Evolutionary conservation across 208 protist species (phyloP), one percentile per base, ranked within the genome.

Genomic region (Acanthamoeba quina): DNA sequence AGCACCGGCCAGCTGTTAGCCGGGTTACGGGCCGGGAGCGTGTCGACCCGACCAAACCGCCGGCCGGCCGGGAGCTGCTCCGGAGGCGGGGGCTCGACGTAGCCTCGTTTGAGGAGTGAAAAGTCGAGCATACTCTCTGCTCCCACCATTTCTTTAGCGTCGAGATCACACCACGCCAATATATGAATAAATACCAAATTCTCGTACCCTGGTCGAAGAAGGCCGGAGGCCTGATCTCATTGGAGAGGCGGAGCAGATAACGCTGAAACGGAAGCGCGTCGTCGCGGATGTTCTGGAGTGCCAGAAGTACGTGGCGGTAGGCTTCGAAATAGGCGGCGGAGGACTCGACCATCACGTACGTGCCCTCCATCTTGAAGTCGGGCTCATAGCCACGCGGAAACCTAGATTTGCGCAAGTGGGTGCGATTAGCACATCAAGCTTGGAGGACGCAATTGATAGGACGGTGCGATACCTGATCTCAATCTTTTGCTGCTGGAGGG

Each of bases 281-380:
- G 0, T 26, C 4, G 21, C 60, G 29, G 24, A 90, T 92, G 17
- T 66, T 37, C 82, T 97, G 72, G 29, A 97, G 90, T 47, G 96
- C 86, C 17, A 6, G 24, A 15, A 97, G 72, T n/a, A 97, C 95
- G 64, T 93, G 95, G 10, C 82, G 64, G 52, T 95, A 96, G 2
- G 95, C 88, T 74, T 96, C 93, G 54, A 94, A 95, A 37, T 94
- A 97, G 13, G 92, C 74, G 49, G 94, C 78, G 56, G 96, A 52
- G 62, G 89, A 93, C 88, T 94, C 93, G 80, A 66, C 60, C 37
- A 44, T 58, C 76, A 95, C 24, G 29, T 89, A 64, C 58, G 21
- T 64, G 15, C 19, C 54, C 85, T 94, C 24, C 90, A 90, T 41
- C 34, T 26, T 1, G 70, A 83, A 66, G 47, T 41, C 3, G 31